Base-by-base conservation (phyloP, 208 protist genomes). In the Zelonia costaricensis region DNA sequence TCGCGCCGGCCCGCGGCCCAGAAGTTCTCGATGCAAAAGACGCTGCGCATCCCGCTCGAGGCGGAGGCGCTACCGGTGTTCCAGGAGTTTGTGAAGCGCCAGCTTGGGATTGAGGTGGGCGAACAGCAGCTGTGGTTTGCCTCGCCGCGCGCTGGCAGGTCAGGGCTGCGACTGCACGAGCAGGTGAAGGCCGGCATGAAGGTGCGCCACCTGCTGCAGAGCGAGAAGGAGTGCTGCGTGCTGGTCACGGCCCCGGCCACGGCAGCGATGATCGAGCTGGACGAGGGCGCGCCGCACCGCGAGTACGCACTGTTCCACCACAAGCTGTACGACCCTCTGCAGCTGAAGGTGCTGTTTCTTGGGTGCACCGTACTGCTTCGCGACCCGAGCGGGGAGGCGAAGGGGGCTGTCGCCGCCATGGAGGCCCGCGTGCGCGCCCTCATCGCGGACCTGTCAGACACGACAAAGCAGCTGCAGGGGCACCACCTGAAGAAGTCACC, bases 281-380 rank as follows among this genome's bases (percentile, higher is more conserved):
- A 85, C 42, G 31, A 52, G 44, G 65, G 55, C 13, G 56, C 69
- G 35, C 60, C 35, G 8, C 18, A 77, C 31, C 45, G 75, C 23
- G 74, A 82, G 49, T 87, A 86, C 57, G 76, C 91, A 30, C 43
- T 95, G 20, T 80, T 86, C 62, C 89, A 92, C 55, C 89, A 95
- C 62, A 95, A 92, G 67, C 57, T 95, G 23, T 95, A 93, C 65
- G 84, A 92, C 54, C 89, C 86, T 13, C 53, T 91, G 35, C 78
- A 86, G 54, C 69, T 95, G 31, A 83, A 80, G 53, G 69, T 95
- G 20, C 16, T 77, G n/a, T 80, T 85, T 66, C 66, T 95, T 18
- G 84, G 88, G 10, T 82, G 76, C 49, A 92, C 85, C 9, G 78
- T 92, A 15, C 54, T 94, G 28, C 65, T 55, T 13, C 76, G 77